Base-by-base conservation (phyloP, 148 eudicot genomes). In the Mesembryanthemum crystallinum region DNA sequence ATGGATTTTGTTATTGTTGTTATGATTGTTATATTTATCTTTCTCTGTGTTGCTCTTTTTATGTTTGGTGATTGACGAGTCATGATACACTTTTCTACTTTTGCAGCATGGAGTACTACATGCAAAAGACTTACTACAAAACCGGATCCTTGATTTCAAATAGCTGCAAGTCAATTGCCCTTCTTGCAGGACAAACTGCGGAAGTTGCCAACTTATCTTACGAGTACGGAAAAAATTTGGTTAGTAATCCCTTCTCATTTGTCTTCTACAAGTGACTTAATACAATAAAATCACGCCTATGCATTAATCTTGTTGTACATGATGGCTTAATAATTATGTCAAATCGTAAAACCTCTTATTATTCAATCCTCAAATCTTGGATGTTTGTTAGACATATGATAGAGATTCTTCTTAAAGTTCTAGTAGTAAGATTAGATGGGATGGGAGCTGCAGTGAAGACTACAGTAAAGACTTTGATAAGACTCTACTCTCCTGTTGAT, bases 131-230 rank as follows among this genome's bases (percentile, higher is more conserved):
- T 73, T 89, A 87, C 82, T 90, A 84, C 82, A 94, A 94, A 84
- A 94, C 98, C 39, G 98, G 96, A 28, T 91, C 98, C 20, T 78
- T 94, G 75, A 90, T 94, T 47, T 92, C 98, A 65, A 94, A 94
- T 86, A 94, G 98, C 82, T 94, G 93, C 90, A 90, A 94, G 81
- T 90, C 98, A n/a, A 83, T 92, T 86, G 97, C 98, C 65, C 86
- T 94, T 79, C 95, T 94, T 72, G 90, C 93, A 43, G 98, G 97
- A 68, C 92, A 94, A 82, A 86, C 95, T 55, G 77, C 95, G 10
- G 98, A 94, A 81, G 95, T 92, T 79, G 87, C 97, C 59, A 82
- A 80, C 12, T 73, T 88, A 83, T 97, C 98, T 58, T 90, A 72
- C 79, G 97, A 92, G 54, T 94, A 94, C 72, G 98, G 98, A 57